Evolutionary conservation across 768 basidiomycete genomes (phyloP).

Genomic region (Russula emetica): DNA sequence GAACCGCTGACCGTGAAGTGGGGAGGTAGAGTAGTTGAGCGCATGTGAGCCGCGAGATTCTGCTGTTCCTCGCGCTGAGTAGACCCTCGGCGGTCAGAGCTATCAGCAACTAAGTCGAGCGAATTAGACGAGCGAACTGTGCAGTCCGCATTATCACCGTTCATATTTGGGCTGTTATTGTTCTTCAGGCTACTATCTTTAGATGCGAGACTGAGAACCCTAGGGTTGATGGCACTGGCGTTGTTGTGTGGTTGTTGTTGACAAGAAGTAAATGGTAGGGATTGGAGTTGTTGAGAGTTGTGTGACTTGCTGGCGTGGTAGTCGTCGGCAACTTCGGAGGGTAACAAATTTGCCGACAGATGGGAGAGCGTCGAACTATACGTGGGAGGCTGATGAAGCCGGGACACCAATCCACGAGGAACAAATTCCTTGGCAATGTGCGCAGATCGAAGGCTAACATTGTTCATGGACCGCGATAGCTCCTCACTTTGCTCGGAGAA

Average conservation of each 20-base stretch:
- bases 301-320: slow-evolving; percentile 11
- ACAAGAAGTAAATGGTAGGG: slow-evolving; percentile 8
- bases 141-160: slow-evolving; percentile 15
- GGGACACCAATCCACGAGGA: slow-evolving; percentile 22
- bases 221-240: slow-evolving; percentile 14
- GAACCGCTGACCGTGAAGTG: slow-evolving; percentile 24
- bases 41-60: slow-evolving; percentile 26
- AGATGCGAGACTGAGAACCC: slow-evolving; percentile 15
- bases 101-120: slow-evolving; percentile 16
- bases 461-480: slow-evolving; percentile 18
- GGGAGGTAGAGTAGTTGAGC: slow-evolving; percentile 28
- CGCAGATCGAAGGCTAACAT: slow-evolving; percentile 22
- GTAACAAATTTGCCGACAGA: slow-evolving; percentile 12
- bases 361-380: slow-evolving; percentile 8
- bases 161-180: slow-evolving; percentile 7
- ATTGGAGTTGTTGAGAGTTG: slow-evolving; percentile 9
- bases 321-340: slow-evolving; percentile 6
- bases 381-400: slow-evolving; percentile 5
- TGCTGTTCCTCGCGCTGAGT: slow-evolving; percentile 23
- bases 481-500: slow-evolving; percentile 12
- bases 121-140: slow-evolving; percentile 13
- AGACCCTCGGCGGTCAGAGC: slow-evolving; percentile 9
- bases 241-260: slow-evolving; percentile 13
- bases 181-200: slow-evolving; percentile 17
- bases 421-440: slow-evolving; percentile 26